These are phyloP conservation scores for Cucumis cinereus DNA, from an alignment of 306 rosid genomes.

Conservation along the genomic window DNA sequence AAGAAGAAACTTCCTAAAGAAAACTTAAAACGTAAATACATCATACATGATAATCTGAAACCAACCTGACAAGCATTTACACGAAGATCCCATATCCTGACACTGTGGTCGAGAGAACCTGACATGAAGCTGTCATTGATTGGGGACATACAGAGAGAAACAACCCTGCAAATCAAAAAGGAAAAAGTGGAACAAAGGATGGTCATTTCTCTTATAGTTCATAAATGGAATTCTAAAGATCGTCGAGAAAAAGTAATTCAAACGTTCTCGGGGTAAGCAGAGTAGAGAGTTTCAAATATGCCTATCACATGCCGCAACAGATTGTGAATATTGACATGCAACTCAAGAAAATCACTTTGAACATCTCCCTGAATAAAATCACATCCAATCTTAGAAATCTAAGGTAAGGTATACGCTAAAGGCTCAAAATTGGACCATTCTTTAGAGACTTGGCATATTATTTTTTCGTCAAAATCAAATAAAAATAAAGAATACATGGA, in stretches of 20 bases:
- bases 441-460: neutral
- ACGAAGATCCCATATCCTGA: constrained; percentile 96
- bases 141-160: constrained; percentile 97
- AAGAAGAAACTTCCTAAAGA: neutral
- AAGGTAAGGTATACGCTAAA: neutral
- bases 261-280: neutral
- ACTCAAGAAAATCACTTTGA: neutral
- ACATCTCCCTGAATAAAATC: neutral
- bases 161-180: constrained; percentile 36
- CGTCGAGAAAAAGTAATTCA: neutral
- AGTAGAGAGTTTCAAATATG: neutral
- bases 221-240: neutral
- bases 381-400: neutral
- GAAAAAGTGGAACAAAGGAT: neutral
- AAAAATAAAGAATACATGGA: neutral
- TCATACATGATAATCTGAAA: neutral
- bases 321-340: neutral
- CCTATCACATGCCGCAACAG: neutral
- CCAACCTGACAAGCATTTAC: constrained; percentile 96
- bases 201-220: neutral
- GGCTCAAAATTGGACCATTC: neutral
- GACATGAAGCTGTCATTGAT: constrained; percentile 98
- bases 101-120: constrained; percentile 86
- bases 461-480: neutral
- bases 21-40: neutral